These are phyloP conservation scores for Myriosclerotinia curreyana DNA, from an alignment of 2,329 filamentous ascomycete genomes.

Conservation along the genomic window DNA sequence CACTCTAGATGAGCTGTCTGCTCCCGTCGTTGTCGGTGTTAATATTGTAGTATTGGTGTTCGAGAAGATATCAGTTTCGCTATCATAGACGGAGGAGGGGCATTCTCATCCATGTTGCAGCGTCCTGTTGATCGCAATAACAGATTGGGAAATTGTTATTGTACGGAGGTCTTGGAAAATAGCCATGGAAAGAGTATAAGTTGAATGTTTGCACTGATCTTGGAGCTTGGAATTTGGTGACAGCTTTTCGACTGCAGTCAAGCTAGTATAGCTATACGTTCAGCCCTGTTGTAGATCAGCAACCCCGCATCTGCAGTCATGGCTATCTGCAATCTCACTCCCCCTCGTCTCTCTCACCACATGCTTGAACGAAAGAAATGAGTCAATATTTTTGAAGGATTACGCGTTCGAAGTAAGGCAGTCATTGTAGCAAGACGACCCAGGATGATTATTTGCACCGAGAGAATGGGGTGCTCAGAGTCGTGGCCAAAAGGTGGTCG, in stretches of 20 bases:
- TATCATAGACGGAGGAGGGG: conserved; percentile 58
- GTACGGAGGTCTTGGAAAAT: not conserved
- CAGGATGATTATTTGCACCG: conserved; percentile 9
- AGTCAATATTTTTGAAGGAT: conserved; percentile 1
- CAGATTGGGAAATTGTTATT: not conserved
- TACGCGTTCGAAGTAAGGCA: conserved; percentile 18
- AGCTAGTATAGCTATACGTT: not conserved
- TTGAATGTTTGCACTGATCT: not conserved
- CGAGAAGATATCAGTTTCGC: conserved; percentile 56
- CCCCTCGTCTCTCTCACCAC: not conserved
- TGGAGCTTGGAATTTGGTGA: not conserved
- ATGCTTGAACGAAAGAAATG: conserved; percentile 7
- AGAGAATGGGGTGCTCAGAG: not conserved
- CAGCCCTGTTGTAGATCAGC: conserved; percentile 6
- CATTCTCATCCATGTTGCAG: conserved; percentile 8
- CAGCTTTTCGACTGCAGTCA: not conserved
- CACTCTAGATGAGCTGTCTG: conserved; percentile 42
- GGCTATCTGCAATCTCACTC: not conserved
- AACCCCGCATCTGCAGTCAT: conserved; percentile 12
- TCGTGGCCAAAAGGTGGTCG: not conserved
- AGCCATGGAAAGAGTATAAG: not conserved
- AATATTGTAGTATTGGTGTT: conserved; percentile 37
- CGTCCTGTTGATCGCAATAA: not conserved
- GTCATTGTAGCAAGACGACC: not conserved
- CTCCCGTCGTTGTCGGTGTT: conserved; percentile 34